Evolutionary conservation across 306 rosid genomes (phyloP).

Genomic region (Astragalus glycyphyllos): DNA sequence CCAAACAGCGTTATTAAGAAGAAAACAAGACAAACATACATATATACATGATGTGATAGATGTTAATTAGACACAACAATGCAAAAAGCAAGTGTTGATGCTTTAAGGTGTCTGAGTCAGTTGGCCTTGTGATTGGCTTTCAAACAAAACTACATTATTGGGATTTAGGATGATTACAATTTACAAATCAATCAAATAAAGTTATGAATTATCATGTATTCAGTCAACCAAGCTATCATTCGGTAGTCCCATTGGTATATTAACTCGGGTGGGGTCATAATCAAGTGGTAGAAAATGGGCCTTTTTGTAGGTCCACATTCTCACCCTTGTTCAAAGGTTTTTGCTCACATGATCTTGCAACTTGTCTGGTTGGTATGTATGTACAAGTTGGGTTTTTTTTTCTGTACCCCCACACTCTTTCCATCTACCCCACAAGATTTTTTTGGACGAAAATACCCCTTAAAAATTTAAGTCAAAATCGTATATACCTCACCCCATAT

Average conservation of each 20-base stretch:
- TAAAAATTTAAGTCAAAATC: no score
- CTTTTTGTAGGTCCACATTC: neutral
- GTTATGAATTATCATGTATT: neutral
- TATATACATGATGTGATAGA: neutral
- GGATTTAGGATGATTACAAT: neutral
- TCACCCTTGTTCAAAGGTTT: neutral
- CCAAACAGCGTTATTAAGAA: no score
- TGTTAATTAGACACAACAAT: neutral
- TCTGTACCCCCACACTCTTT: no score
- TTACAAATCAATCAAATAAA: neutral
- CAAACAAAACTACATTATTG: neutral
- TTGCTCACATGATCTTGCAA: no score
- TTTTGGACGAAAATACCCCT: no score
- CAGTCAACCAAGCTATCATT: neutral
- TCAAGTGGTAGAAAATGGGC: no score
- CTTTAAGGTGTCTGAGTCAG: neutral
- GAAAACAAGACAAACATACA: no score
- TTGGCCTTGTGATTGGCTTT: neutral
- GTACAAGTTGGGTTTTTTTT: no score
- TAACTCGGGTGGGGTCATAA: neutral
- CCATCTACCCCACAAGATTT: no score
- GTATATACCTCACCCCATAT: no score
- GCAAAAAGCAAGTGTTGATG: neutral
- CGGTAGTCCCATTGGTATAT: neutral
- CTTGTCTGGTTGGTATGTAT: no score